Evolutionary conservation across 768 basidiomycete species (phyloP), one percentile per base, ranked within the genome.

Genomic region (Hirschioporus abietinus): DNA sequence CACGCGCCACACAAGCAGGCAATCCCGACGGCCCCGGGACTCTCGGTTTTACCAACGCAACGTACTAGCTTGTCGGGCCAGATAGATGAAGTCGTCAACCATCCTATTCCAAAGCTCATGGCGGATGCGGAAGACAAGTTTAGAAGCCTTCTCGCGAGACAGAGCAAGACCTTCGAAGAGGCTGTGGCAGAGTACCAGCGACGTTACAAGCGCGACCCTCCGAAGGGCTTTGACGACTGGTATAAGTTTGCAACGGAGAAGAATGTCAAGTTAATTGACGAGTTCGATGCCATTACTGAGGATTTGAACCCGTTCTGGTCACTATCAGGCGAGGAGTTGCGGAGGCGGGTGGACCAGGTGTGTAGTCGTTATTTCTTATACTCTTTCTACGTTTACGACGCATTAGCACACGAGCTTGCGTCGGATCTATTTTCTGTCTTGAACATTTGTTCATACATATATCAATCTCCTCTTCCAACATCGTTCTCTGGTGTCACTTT

Each of bases 161-260:
- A 99, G 79, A 95, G 92, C 76, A 86, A 84, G 71, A 90, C 92
- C 0, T 81, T 99, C 36, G 79, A 80, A 57, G 85, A 86, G 27
- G 96, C 96, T 0, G 92, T 93, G 0, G 76, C 76, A 9, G 94
- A 96, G 75, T 99, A 99, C 77, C 86, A 80, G 70, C 78, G 83
- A 66, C 82, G 95, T 66, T 95, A 96, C 76, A 80, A 80, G 10
- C 85, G 91, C 42, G 78, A 86, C 36, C 97, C 97, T 5, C 96
- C 97, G 0, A 86, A 83, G 58, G 96, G 95, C 0, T 99, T 99
- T 69, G 96, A 95, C 73, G 78, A 83, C 30, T 98, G 96, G 96
- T 96, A 88, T 85, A 74, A 77, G 60, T 98, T 94, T 76, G 91
- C 89, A 17, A 78, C 83, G 74, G 80, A 86, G 66, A 84, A 93